Evolutionary conservation across 495 filamentous ascomycete genomes (phyloP).

Genomic region (Penicillium crystallinum): DNA sequence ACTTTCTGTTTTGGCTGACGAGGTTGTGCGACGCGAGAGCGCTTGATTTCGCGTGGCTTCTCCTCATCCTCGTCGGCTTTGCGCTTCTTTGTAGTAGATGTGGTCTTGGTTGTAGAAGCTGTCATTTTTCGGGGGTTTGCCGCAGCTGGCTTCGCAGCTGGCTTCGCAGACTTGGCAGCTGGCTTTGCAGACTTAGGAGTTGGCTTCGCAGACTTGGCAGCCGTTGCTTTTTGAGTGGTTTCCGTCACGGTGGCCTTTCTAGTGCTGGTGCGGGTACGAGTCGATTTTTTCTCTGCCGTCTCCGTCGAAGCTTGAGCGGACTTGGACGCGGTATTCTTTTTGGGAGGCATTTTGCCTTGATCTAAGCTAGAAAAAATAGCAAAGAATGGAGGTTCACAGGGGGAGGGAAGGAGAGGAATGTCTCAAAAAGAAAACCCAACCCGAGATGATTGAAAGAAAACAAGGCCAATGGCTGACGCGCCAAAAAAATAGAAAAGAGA

Average conservation of each 20-base stretch:
- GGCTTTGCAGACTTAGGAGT: slow-evolving; percentile 1
- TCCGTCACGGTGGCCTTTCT: slow-evolving; percentile 4
- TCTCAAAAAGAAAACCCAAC: not conserved
- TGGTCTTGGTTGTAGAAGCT: slow-evolving; percentile 7
- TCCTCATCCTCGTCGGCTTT: slow-evolving; percentile 33
- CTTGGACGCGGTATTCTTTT: slow-evolving; percentile 21
- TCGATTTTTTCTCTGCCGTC: not conserved
- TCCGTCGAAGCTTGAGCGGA: slow-evolving; percentile 8
- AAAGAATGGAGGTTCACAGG: slow-evolving; percentile 1
- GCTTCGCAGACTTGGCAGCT: slow-evolving; percentile 11
- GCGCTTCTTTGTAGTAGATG: slow-evolving; percentile 34
- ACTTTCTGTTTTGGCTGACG: slow-evolving; percentile 20
- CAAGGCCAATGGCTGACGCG: slow-evolving; percentile 6
- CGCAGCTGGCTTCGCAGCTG: slow-evolving; percentile 1
- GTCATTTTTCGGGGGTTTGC: slow-evolving; percentile 11
- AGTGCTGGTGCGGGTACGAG: not conserved
- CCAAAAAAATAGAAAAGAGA: slow-evolving; percentile 6
- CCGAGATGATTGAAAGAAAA: slow-evolving; percentile 3
- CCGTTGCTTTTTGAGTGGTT: not conserved
- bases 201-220: slow-evolving; percentile 4
- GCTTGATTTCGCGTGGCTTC: slow-evolving; percentile 20
- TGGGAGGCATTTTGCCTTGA: slow-evolving; percentile 30
- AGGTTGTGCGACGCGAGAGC: slow-evolving; percentile 13
- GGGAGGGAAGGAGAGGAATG: slow-evolving; percentile 5
- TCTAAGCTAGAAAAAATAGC: slow-evolving; percentile 6